These are phyloP conservation scores for Aspergillus brasiliensis DNA, from an alignment of 2,329 filamentous ascomycete species.

Conservation along the genomic window DNA sequence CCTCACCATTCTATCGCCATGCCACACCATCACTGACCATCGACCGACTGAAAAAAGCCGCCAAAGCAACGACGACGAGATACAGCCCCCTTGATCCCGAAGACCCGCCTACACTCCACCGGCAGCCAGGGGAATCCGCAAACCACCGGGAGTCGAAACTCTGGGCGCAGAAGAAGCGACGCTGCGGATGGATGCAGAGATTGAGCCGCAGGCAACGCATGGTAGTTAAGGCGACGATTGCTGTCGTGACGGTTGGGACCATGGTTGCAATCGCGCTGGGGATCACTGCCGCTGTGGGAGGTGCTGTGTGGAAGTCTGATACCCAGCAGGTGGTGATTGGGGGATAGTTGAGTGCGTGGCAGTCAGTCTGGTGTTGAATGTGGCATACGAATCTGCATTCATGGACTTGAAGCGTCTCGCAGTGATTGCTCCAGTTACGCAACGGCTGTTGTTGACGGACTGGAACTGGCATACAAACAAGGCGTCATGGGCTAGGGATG, in stretches of 20 bases:
- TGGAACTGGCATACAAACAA: background rate
- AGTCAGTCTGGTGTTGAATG: background rate
- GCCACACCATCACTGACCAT: conserved; percentile 32
- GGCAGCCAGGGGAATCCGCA: conserved; percentile 14
- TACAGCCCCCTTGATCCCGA: background rate
- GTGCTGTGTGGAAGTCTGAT: conserved; percentile 46
- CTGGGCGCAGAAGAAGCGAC: conserved; percentile 37
- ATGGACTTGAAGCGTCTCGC: too few species aligned
- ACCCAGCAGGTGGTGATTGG: conserved; percentile 31
- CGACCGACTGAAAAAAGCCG: conserved; percentile 25
- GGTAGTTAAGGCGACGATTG: conserved; percentile 43
- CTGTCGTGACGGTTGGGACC: conserved; percentile 44
- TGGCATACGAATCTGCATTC: too few species aligned
- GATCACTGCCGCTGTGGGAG: conserved; percentile 47
- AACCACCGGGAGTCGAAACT: conserved; percentile 34
- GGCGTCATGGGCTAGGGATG: background rate
- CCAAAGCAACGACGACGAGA: background rate
- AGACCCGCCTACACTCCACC: conserved; percentile 6
- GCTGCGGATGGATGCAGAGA: conserved; percentile 36
- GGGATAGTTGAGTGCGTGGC: conserved; percentile 16
- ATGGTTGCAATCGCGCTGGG: conserved; percentile 50
- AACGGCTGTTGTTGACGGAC: background rate
- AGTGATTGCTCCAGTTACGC: too few species aligned
- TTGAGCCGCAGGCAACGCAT: conserved; percentile 42
- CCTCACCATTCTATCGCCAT: conserved; percentile 49